Evolutionary conservation across 305 asterid species (phyloP).

Genomic region (Fraxinus greggii): DNA sequence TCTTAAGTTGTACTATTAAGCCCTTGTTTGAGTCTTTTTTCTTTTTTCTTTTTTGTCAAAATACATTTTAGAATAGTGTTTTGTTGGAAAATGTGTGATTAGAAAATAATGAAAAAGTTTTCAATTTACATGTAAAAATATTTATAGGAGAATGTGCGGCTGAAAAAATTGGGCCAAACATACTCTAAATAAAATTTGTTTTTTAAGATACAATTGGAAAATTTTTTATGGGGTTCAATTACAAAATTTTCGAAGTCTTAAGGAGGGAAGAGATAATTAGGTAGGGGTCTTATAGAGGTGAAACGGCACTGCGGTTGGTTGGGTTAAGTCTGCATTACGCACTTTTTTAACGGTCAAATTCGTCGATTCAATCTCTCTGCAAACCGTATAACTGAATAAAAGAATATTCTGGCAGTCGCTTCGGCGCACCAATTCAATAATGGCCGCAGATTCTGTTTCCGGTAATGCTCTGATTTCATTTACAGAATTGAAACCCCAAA

Average conservation of each 20-base stretch:
- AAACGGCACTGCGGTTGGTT: neutral
- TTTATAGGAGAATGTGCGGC: no score
- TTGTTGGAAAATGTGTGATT: no score
- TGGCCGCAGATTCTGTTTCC: constrained; percentile 47
- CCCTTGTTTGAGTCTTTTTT: no score
- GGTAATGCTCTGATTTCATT: constrained; percentile 29
- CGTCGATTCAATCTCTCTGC: constrained; percentile 2
- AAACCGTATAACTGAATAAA: neutral
- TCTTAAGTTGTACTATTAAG: no score
- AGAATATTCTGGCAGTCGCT: neutral
- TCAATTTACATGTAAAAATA: no score
- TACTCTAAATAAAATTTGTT: no score
- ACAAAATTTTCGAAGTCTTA: neutral
- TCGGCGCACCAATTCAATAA: constrained; percentile 20
- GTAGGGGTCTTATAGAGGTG: neutral
- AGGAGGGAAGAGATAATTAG: neutral
- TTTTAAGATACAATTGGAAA: neutral
- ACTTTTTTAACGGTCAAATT: constrained; percentile 9
- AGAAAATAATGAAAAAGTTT: no score
- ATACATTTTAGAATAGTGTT: no score
- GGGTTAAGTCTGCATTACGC: neutral
- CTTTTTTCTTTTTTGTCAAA: no score
- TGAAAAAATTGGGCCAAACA: no score
- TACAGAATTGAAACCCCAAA: neutral
- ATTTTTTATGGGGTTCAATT: neutral